A percentile compares a stretch with the other conserved stretches of the same genome.
Conservation (phyloP, 805 yeast genomes). For the Peterozyma toletana region DNA sequence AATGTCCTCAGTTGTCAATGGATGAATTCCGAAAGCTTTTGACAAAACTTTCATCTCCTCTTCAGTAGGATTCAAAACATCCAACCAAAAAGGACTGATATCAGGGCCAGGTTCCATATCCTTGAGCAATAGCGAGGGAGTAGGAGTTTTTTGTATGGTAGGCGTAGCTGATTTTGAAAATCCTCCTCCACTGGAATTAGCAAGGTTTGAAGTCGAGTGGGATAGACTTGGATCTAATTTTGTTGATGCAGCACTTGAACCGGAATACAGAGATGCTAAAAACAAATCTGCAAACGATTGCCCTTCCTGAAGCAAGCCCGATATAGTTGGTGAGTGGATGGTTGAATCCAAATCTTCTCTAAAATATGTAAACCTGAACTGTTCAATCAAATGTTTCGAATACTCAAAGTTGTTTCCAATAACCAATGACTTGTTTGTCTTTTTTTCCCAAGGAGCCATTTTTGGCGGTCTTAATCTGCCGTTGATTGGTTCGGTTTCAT, state of each 20-base stretch:
- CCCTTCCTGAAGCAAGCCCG: slow-evolving; percentile 66
- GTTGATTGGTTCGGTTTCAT: slow-evolving; percentile 47
- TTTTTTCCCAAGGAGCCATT: slow-evolving; percentile 65
- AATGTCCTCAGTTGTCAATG: slow-evolving; percentile 93
- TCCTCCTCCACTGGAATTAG: slow-evolving; percentile 9
- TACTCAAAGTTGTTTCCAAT: slow-evolving; percentile 2
- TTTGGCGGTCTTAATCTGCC: slow-evolving; percentile 74
- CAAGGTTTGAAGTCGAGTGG: slow-evolving; percentile 10
- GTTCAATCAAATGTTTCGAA: slow-evolving; percentile 25
- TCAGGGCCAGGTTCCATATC: slow-evolving; percentile 16
- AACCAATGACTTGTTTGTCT: slow-evolving; percentile 10
- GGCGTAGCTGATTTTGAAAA: slow-evolving; percentile 8
- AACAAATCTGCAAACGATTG: slow-evolving; percentile 59
- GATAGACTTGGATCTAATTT: not conserved
- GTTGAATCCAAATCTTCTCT: slow-evolving; percentile 87
- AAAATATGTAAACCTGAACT: slow-evolving; percentile 83
- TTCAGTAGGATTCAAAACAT: slow-evolving; percentile 87
- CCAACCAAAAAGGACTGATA: slow-evolving; percentile 84
- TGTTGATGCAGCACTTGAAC: not conserved
- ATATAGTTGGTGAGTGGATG: slow-evolving; percentile 79
- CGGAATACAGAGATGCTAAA: slow-evolving; percentile 33
- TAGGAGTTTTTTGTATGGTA: slow-evolving; percentile 15
- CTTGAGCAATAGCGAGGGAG: slow-evolving; percentile 17
- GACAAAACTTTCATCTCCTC: slow-evolving; percentile 92
- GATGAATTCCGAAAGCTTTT: slow-evolving; percentile 91